Percentiles rank a stretch among this genome's conserved stretches.
Evolutionary conservation across 257 asterid genomes (phyloP).

Genomic region (Marsdenia floribunda): DNA sequence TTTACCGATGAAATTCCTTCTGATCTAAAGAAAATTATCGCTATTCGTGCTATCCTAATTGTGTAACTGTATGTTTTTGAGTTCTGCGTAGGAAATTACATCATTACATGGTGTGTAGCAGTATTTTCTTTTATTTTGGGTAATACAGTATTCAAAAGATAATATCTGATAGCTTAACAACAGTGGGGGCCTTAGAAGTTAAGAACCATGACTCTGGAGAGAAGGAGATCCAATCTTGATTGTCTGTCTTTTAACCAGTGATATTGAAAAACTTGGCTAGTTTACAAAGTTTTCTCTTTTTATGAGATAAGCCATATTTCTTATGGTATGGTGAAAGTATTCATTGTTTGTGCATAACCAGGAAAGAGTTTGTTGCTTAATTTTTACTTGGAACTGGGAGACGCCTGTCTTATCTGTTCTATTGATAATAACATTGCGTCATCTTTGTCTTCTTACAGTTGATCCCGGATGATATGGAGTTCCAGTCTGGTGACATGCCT

Average conservation of each 20-base stretch:
- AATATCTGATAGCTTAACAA: neutral
- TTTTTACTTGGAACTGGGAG: neutral
- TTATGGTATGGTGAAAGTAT: neutral
- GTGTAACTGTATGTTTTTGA: neutral
- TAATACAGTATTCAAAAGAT: neutral
- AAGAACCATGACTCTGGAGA: neutral
- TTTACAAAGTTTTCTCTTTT: neutral
- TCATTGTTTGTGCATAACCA: neutral
- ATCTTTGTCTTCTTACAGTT: constrained; percentile 34
- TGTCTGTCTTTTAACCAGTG: neutral
- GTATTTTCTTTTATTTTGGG: neutral
- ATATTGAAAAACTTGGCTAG: neutral
- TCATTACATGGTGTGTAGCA: neutral
- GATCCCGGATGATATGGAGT: constrained; percentile 98
- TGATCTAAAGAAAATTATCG: neutral
- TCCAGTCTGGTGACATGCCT: constrained; percentile 88
- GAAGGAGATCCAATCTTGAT: neutral
- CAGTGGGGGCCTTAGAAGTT: neutral
- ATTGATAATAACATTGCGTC: constrained; percentile 7
- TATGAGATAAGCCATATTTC: neutral
- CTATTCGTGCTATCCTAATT: neutral
- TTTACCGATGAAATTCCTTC: neutral
- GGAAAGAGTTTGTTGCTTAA: neutral
- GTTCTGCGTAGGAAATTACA: neutral
- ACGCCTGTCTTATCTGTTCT: neutral